phyloP scores from a whole-genome alignment of 2,329 filamentous ascomycete genomes.

The Apiospora kogelbergensis region DNA sequence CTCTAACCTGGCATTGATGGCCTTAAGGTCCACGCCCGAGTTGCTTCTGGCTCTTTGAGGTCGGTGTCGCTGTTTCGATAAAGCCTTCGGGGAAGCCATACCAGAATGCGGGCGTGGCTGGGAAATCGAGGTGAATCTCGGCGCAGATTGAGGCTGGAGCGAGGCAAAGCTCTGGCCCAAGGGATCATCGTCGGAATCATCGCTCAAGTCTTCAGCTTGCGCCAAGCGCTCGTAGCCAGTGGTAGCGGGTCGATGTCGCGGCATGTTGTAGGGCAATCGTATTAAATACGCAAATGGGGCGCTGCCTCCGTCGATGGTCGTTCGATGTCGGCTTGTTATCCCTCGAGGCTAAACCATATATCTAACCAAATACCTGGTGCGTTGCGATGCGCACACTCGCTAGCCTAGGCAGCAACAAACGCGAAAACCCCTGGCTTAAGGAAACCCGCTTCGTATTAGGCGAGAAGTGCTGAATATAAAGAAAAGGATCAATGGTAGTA shows the following conservation, averaged over 20 bases:
- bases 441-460: neutral
- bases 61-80: constrained; percentile 41
- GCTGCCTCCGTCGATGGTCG: constrained; percentile 5
- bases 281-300: neutral
- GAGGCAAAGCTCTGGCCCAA: constrained; percentile 53
- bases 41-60: constrained; percentile 60
- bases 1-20: constrained; percentile 93
- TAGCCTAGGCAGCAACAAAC: neutral
- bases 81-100: constrained; percentile 56
- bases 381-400: neutral
- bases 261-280: constrained; percentile 49
- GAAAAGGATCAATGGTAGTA: neutral
- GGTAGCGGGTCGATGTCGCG: constrained; percentile 66
- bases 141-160: constrained; percentile 53
- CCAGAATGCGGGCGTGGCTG: constrained; percentile 61
- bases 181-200: constrained; percentile 69
- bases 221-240: constrained; percentile 85
- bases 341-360: neutral
- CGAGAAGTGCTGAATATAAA: neutral
- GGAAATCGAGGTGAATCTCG: constrained; percentile 63
- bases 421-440: neutral
- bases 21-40: constrained; percentile 94
- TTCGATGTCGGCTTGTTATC: neutral
- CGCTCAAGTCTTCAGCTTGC: constrained; percentile 75
- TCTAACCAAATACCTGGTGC: neutral